Base-by-base conservation (phyloP, 2,329 filamentous ascomycete species). In the Myriangium duriaei region DNA sequence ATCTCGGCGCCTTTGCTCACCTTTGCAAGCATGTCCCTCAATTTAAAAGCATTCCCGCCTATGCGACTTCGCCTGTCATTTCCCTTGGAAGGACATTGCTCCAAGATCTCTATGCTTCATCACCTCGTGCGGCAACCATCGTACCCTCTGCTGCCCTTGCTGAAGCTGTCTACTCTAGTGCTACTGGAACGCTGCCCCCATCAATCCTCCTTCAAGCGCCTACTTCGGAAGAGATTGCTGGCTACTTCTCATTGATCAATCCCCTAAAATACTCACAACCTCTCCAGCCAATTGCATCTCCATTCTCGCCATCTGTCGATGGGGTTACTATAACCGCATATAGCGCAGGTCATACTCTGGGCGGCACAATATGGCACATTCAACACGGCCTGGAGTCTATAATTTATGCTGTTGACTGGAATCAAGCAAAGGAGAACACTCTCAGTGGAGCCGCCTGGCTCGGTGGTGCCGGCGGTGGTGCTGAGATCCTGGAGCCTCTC, bases 331-430 rank as follows among this genome's bases (percentile, higher is more conserved):
- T 98, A 47, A 98, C 91, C 1, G 91, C 91, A 1, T 96, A 96
- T 63, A 93, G 92, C 60, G 86, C 91, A 5, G 91, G 91, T 46
- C 88, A 95, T 56, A 95, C 88, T 0, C 72, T 96, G 0, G 91
- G 91, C 57, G 91, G 91, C 40, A 96, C 91, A 15, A 94, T 98
- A 65, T 98, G 91, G 91, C 88, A 96, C 53, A 87, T 98, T 47
- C 88, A 96, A 52, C 86, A 96, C 63, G 86, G 87, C 0, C 72
- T 95, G 54, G 91, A 98, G 58, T 95, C 87, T 1, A 88, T 98
- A 30, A 87, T 98, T 1, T 96, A 98, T 52, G 88, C 91, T 1
- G 84, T 95, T 12, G 88, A 96, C 54, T 98, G 91, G 91, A 95
- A 95, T 51, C 87, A 95, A 60, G 85, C 82, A n/a, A 76, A 85